Evolutionary conservation across 805 yeast species (phyloP), one percentile per base, ranked within the genome.

Genomic region (Wickerhamomyces ciferrii): DNA sequence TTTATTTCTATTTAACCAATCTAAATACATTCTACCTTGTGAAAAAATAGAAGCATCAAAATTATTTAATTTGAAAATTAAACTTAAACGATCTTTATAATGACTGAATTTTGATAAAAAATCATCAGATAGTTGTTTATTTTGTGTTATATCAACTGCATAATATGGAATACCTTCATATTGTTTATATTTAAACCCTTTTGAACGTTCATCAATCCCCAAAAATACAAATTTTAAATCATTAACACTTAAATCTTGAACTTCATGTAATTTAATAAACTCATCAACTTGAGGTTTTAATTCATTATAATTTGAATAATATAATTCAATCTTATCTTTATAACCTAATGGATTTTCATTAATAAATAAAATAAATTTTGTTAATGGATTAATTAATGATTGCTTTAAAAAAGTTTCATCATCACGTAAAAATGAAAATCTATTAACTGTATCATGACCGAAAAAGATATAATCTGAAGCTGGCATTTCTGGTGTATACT

Each of bases 21-120:
- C 97, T 45, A 90, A 60, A 60, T 83, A 86, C 82, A 86, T 88
- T 48, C 83, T 79, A 0, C 87, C 90, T 60, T 91, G 94, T 6
- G 95, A 83, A 53, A 78, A 83, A 19, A 87, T 61, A 2, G 90
- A 79, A 0, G 90, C 84, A 46, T 84, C 86, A 32, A 53, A 57
- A 42, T 61, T 63, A 2, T 48, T 23, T 39, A 67, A 39, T 15
- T 53, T 48, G 45, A 66, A 60, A 21, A 59, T 39, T 18, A 43
- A 42, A 10, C 39, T 39, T n/a, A n/a, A n/a, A 18, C 43, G 23
- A n/a, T 31, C 27, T 1, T 15, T 17, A 7, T 24, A 21, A 24
- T 35, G 14, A 3, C 24, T 18, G 18, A 31, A 37, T 6, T 34
- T 40, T 2, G 29, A 14, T 3, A 39, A 36, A 8, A 47, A 40